A percentile compares a stretch with the other conserved stretches of the same genome.
phyloP scores from a whole-genome alignment of 140 eudicot genomes.

The Cichorium intybus region DNA sequence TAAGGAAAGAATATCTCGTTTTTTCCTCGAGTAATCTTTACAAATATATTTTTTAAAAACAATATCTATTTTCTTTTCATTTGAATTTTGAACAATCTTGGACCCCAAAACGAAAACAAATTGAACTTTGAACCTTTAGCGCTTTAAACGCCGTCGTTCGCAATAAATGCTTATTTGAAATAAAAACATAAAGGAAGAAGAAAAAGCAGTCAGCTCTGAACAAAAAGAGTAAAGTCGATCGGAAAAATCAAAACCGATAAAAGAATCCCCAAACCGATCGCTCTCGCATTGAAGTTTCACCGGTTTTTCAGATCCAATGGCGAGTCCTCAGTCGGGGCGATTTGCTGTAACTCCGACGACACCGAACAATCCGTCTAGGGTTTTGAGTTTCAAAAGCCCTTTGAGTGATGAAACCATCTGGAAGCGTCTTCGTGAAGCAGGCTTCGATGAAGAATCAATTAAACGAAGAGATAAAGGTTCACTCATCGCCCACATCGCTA shows the following conservation, averaged over 20 bases:
- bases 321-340: conserved; percentile 55
- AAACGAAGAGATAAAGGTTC: conserved; percentile 92
- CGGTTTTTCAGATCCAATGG: conserved; percentile 29
- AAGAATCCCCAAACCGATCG: neutral
- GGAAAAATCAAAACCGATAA: conserved; percentile 3
- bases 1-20: no score
- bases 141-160: neutral
- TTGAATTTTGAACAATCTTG: no score
- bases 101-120: neutral
- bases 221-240: conserved; percentile 18
- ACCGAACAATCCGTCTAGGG: conserved; percentile 56
- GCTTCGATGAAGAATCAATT: conserved; percentile 84
- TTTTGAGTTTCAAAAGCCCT: conserved; percentile 49
- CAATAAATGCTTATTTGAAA: conserved; percentile 4
- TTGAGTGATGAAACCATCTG: conserved; percentile 73
- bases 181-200: neutral
- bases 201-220: conserved; percentile 11
- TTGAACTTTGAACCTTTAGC: neutral
- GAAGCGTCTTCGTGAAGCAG: conserved; percentile 88
- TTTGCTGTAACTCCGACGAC: conserved; percentile 43
- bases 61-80: no score
- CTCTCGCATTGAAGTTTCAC: conserved; percentile 19
- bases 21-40: no score
- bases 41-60: no score
- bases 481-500: conserved; percentile 85